These are phyloP conservation scores for Solanum etuberosum DNA, from an alignment of 257 asterid species.

Conservation along the genomic window DNA sequence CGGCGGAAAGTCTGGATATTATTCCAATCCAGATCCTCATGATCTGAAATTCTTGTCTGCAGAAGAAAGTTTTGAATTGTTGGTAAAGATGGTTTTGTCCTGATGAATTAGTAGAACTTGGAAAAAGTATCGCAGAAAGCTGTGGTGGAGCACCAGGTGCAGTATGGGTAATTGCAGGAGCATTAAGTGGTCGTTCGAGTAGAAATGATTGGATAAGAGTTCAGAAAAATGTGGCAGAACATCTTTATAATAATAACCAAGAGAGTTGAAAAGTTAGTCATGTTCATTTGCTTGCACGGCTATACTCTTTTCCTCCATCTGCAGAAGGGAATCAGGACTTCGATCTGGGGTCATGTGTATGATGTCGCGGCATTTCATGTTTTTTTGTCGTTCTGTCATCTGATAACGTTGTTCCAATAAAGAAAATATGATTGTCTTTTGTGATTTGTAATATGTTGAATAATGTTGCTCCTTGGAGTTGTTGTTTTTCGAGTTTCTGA, in stretches of 20 bases:
- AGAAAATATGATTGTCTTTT: neutral
- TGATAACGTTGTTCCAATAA: neutral
- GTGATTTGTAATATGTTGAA: neutral
- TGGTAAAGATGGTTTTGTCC: conserved; percentile 24
- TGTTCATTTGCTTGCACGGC: too few relatives aligned
- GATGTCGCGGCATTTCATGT: neutral
- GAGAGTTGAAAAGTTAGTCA: too few relatives aligned
- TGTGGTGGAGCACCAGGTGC: conserved; percentile 10
- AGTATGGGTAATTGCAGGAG: conserved; percentile 34
- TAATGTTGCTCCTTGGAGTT: neutral
- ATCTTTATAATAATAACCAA: neutral
- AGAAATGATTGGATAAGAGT: neutral
- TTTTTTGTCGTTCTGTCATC: neutral
- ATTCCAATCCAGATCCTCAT: neutral
- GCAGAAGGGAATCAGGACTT: neutral
- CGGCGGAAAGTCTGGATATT: too few relatives aligned
- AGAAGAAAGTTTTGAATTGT: conserved; percentile 20
- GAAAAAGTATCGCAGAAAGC: neutral
- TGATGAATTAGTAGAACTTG: neutral
- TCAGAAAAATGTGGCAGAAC: conserved; percentile 1
- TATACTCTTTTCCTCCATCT: neutral
- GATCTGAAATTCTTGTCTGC: fast-evolving
- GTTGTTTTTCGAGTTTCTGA: neutral
- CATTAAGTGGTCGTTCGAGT: conserved; percentile 2
- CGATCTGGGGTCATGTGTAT: neutral